Evolutionary conservation across 345 rosid genomes (phyloP), one percentile per base, ranked within the genome.

Genomic region (Laguncularia racemosa): DNA sequence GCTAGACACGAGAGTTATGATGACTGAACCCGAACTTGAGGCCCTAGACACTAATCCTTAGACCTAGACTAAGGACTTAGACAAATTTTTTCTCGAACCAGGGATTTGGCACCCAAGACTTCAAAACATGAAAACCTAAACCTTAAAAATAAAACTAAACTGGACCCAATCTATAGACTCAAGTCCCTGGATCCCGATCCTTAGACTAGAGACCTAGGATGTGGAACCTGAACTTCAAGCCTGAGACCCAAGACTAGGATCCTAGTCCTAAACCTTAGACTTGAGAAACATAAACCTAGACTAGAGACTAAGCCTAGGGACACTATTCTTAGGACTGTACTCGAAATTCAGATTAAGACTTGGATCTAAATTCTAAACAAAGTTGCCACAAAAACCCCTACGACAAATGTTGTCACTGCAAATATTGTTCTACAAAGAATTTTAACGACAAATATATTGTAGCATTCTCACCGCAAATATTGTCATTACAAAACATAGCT

Each of bases 171-270:
- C 69, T 18, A 12, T 50, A 65, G 33, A 48, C 69, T 14, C 23
- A 65, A 65, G 33, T 57, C 67, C 67, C 68, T 56, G 56, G 56
- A 64, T 53, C 59, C 67, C 53, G 55, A 54, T 53, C 66, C 67
- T 59, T 62, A 54, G 55, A 54, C 67, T 59, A 59, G 46, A 54
- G 47, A 62, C 59, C 59, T 53, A 45, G 55, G 47, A 62, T 59
- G 58, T 62, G 16, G 17, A 23, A 45, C 59, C 59, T 55, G 26
- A 62, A 62, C 58, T 59, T 53, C 33, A 53, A 62, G 55, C 58
- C 67, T 59, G 23, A 53, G 47, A 62, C 58, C 67, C 66, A 20
- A 53, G 53, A 53, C 51, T 43, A 15, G 46, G 53, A 52, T 58
- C 66, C 66, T 53, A 53, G 47, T 46, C 67, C 60, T 33, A 43